Evolutionary conservation across 1,284 basidiomycete genomes (phyloP).

Genomic region (Rhodofomes roseus): DNA sequence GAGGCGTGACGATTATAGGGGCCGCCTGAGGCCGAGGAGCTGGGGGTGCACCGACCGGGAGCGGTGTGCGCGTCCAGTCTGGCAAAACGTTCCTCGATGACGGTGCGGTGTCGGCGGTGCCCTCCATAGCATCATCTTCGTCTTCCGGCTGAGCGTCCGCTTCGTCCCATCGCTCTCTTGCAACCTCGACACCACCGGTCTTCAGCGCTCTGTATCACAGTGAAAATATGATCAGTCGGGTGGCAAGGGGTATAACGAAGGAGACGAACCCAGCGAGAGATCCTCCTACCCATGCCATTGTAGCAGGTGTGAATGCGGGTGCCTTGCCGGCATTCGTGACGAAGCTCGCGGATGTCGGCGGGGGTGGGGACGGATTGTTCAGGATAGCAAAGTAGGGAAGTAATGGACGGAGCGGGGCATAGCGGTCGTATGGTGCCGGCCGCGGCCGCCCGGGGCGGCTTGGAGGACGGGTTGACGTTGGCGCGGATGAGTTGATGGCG

Average conservation of each 20-base stretch:
- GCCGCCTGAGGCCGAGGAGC: slow-evolving; percentile 33
- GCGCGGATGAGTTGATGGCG: slow-evolving; percentile 47
- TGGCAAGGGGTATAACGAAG: too few species aligned
- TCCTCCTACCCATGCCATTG: slow-evolving; percentile 90
- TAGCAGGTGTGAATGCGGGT: slow-evolving; percentile 78
- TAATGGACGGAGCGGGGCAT: slow-evolving; percentile 67
- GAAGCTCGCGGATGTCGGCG: slow-evolving; percentile 26
- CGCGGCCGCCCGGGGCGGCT: slow-evolving; percentile 37
- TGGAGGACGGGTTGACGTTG: slow-evolving; percentile 27
- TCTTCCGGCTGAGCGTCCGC: slow-evolving; percentile 36
- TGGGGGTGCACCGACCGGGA: slow-evolving; percentile 59
- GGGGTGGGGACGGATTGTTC: slow-evolving; percentile 71
- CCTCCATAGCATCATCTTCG: slow-evolving; percentile 36
- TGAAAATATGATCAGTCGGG: too few species aligned
- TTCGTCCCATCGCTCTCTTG: slow-evolving; percentile 84
- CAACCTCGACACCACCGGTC: slow-evolving; percentile 77
- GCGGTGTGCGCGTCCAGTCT: slow-evolving; percentile 74
- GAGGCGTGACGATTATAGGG: slow-evolving; percentile 16
- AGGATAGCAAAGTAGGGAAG: slow-evolving; percentile 72
- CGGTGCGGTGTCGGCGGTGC: slow-evolving; percentile 25
- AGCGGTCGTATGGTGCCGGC: slow-evolving; percentile 64
- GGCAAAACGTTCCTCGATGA: slow-evolving; percentile 48
- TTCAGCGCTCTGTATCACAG: slow-evolving; percentile 61
- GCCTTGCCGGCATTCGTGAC: slow-evolving; percentile 70
- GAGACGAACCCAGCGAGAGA: slow-evolving; percentile 83